phyloP scores from a whole-genome alignment of 2,329 filamentous ascomycete species.

The Botryotinia narcissicola region DNA sequence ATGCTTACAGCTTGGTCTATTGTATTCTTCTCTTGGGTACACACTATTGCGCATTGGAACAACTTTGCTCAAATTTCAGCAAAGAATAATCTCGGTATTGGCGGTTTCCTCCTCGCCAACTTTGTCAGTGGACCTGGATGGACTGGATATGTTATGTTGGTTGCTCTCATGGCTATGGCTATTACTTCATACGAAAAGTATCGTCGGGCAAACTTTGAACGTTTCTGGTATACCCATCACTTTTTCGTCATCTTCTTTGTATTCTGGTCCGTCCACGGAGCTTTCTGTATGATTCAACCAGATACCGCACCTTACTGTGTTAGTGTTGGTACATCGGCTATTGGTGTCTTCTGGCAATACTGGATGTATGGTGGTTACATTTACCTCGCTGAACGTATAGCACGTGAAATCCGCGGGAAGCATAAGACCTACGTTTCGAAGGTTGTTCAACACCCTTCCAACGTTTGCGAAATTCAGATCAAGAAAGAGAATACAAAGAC shows the following conservation, averaged over 20 bases:
- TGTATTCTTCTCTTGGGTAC: slow-evolving; percentile 83
- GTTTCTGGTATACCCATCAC: slow-evolving; percentile 90
- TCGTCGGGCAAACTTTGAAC: slow-evolving; percentile 77
- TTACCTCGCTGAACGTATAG: slow-evolving; percentile 76
- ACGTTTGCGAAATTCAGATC: slow-evolving; percentile 88
- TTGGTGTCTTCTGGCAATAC: slow-evolving; percentile 85
- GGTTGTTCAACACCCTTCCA: slow-evolving; percentile 85
- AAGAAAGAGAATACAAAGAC: slow-evolving; percentile 87
- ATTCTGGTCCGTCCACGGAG: slow-evolving; percentile 87
- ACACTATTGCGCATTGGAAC: slow-evolving; percentile 84
- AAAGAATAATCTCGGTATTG: slow-evolving; percentile 73
- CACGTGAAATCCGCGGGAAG: slow-evolving; percentile 73
- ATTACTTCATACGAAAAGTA: slow-evolving; percentile 75
- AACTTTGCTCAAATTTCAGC: slow-evolving; percentile 76
- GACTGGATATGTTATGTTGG: slow-evolving; percentile 83
- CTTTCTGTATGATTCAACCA: slow-evolving; percentile 87
- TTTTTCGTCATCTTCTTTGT: slow-evolving; percentile 86
- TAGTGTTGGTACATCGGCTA: slow-evolving; percentile 60
- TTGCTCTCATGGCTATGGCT: slow-evolving; percentile 75
- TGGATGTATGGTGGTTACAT: slow-evolving; percentile 82
- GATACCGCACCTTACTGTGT: slow-evolving; percentile 77
- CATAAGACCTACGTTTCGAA: slow-evolving; percentile 87
- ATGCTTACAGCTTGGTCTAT: slow-evolving; percentile 84
- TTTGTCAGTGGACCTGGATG: slow-evolving; percentile 78
- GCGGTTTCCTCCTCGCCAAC: slow-evolving; percentile 75